Percentiles rank a stretch among this genome's conserved stretches.
phyloP scores from a whole-genome alignment of 2,329 filamentous ascomycete species.

The Arthrobotrys iridis region DNA sequence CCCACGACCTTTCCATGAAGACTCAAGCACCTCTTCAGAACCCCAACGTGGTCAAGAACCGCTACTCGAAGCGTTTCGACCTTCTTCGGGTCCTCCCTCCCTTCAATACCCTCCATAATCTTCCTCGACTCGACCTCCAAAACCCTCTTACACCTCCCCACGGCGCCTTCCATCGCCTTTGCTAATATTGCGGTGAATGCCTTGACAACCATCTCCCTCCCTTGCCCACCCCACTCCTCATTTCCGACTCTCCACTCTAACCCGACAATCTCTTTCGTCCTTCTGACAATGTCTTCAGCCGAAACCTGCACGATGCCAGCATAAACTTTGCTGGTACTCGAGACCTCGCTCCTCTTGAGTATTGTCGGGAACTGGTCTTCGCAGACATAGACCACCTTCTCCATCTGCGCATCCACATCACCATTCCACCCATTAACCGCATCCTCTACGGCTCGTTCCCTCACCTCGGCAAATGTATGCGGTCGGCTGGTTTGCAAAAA shows the following conservation, averaged over 20 bases:
- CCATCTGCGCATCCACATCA: constrained; percentile 55
- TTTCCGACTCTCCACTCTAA: constrained; percentile 79
- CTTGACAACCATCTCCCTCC: constrained; percentile 46
- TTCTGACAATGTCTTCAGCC: constrained; percentile 86
- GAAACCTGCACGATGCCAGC: constrained; percentile 85
- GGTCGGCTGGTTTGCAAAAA: constrained; percentile 70
- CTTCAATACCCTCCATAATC: constrained; percentile 64
- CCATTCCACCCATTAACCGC: constrained; percentile 54
- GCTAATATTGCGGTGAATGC: constrained; percentile 44
- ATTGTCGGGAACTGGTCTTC: constrained; percentile 91
- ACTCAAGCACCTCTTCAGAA: constrained; percentile 82
- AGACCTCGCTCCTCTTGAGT: constrained; percentile 83
- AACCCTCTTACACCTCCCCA: constrained; percentile 58
- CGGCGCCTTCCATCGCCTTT: constrained; percentile 58
- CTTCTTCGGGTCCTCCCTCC: constrained; percentile 66
- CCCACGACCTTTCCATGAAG: constrained; percentile 72
- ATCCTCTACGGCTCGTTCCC: constrained; percentile 40
- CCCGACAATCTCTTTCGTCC: constrained; percentile 82
- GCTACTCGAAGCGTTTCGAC: constrained; percentile 85
- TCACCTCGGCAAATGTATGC: constrained; percentile 54
- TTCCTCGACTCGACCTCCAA: constrained; percentile 63
- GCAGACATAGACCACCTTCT: constrained; percentile 85
- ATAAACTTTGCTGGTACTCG: constrained; percentile 72
- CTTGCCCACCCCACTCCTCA: constrained; percentile 71
- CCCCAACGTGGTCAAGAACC: constrained; percentile 86